Evolutionary conservation across 2,329 filamentous ascomycete genomes (phyloP).

Genomic region (Neonectria neomacrospora): DNA sequence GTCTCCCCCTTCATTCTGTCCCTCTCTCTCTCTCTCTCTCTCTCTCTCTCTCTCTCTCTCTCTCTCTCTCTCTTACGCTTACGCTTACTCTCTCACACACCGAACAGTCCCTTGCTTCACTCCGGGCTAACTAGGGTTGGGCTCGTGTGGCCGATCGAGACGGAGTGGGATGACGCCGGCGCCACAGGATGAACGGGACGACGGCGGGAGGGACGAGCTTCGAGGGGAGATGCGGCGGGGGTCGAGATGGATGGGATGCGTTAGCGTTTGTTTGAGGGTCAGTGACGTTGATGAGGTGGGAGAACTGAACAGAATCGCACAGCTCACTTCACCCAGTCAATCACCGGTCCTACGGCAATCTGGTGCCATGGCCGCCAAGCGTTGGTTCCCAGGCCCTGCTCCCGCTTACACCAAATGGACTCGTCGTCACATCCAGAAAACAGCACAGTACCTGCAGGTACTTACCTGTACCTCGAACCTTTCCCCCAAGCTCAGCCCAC

Average conservation of each 20-base stretch:
- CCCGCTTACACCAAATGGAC: conserved; percentile 35
- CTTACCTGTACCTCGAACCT: not conserved
- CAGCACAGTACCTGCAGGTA: conserved; percentile 23
- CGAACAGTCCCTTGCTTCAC: not conserved
- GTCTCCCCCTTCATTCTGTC: too few species aligned
- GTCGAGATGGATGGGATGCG: not conserved
- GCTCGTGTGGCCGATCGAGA: conserved; percentile 11
- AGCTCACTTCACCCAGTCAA: too few species aligned
- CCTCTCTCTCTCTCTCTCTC: not conserved
- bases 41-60: not conserved
- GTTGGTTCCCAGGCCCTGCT: conserved; percentile 1
- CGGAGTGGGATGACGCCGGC: conserved; percentile 19
- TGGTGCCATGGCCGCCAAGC: not conserved
- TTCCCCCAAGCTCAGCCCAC: not conserved
- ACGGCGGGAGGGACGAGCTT: conserved; percentile 1
- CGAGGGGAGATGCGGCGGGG: conserved; percentile 3
- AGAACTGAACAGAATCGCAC: not conserved
- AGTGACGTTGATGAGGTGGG: not conserved
- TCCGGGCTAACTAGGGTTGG: not conserved
- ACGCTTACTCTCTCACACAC: too few species aligned
- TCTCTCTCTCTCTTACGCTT: too few species aligned
- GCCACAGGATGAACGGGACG: conserved; percentile 6
- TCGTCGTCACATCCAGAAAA: not conserved
- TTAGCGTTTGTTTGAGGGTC: conserved; percentile 7
- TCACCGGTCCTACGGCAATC: not conserved